Evolutionary conservation across 2,329 filamentous ascomycete species (phyloP), one percentile per base, ranked within the genome.

Genomic region (Setomelanomma holmii): DNA sequence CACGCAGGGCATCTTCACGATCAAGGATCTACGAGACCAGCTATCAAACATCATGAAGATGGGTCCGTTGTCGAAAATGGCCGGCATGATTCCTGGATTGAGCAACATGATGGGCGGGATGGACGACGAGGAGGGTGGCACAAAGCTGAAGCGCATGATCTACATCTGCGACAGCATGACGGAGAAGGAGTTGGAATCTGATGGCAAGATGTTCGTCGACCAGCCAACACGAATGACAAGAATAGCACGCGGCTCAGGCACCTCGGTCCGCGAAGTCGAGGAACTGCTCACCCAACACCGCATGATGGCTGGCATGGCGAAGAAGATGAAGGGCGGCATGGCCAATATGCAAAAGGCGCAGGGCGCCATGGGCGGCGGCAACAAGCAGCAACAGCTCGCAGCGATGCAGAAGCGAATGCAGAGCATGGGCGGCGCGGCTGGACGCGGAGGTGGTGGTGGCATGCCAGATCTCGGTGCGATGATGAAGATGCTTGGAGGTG

Each of bases 161-260:
- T 98, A 96, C 79, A 96, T 99, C 54, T 97, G 93, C 79, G 95
- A 99, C 78, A 93, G 89, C 58, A 99, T 99, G 95, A 98, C 93
- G 0, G 86, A 90, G 19, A 96, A 96, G 72, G 95, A 99, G 73
- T 86, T 99, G 17, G 93, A 99, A 75, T 90, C 89, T 38, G 93
- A 99, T 68, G 95, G 95, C 73, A 96, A 96, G 77, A 86, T 96
- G 58, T 93, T 99, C 62, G 85, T 96, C 51, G 91, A 96, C 19
- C 90, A 98, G 71, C 95, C 95, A 0, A 90, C 89, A 12, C 86
- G 95, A 36, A 96, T 98, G 87, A 96, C 93, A 14, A 85, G 95
- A 30, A 88, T 99, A 42, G 95, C 95, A 0, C 86, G 88, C 45
- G 95, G 95, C 0, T 95, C 90, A 4, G 95, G 95, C 24, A 98